Evolutionary conservation across 202 grass and related monocot species (phyloP), one percentile per base, ranked within the genome.

Genomic region (Panicum hallii): DNA sequence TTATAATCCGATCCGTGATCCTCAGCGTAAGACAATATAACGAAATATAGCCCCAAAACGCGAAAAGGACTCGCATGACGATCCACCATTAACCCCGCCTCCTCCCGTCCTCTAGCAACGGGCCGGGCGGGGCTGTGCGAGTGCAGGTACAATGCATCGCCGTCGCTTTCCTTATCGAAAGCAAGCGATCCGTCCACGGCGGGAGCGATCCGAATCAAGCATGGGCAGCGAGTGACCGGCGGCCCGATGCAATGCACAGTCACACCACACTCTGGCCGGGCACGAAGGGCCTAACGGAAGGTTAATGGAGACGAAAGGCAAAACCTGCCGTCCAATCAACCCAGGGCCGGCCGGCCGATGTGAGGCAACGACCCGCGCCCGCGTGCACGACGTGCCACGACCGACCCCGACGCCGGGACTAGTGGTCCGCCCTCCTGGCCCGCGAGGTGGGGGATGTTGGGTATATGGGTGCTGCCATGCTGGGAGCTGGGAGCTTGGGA

Each of bases 111-210:
- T 26, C 67, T 75, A 50, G 84, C 75, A 15, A 69, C 48, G 54
- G 63, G 72, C 53, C 17, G 17, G 48, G 4, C 2, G 53, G 17
- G 53, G 36, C 36, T 19, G 58, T 60, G 52, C 6, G 13, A 16
- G 50, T 38, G 12, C 79, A 90, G 76, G 80, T 84, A 77, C 75
- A 76, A 34, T 71, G 80, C 23, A 87, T 43, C 80, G 22, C 28
- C 45, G 36, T 90, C 67, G 69, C 58, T 75, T 75, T 90, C 75
- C 8, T 67, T 63, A 63, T 69, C 68, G 14, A 15, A 20, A 82
- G 72, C 40, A 36, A 43, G 70, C 20, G 62, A 83, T 71, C 78
- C 61, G 41, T n/a, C n/a, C n/a, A n/a, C n/a, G n/a, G n/a, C n/a
- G n/a, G n/a, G n/a, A 43, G 70, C 20, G 62, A 83, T 71, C 78